Evolutionary conservation across 768 basidiomycete genomes (phyloP).

Genomic region (Paxillus rubicundulus): DNA sequence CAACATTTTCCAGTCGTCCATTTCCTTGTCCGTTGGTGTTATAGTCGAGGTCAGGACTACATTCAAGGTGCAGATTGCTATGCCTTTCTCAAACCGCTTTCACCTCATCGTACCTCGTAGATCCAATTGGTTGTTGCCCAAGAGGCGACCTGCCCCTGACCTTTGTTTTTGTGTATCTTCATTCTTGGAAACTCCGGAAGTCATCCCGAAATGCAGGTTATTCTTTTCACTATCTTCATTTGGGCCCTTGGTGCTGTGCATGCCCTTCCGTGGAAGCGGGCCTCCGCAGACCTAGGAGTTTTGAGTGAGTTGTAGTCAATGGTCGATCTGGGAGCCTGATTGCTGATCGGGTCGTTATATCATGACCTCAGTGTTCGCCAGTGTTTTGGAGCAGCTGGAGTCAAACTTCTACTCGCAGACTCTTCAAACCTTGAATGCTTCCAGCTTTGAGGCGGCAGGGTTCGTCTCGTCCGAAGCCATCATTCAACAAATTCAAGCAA

Average conservation of each 20-base stretch:
- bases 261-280: constrained; percentile 10
- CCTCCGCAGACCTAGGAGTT: constrained; percentile 39
- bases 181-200: constrained; percentile 25
- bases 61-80: background rate
- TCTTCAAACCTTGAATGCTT: constrained; percentile 57
- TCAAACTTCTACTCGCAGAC: constrained; percentile 66
- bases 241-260: constrained; percentile 1
- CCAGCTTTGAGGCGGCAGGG: constrained; percentile 65
- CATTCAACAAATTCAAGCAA: constrained; percentile 58
- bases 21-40: background rate
- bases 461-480: constrained; percentile 54
- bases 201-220: constrained; percentile 5
- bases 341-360: background rate
- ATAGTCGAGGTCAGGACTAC: constrained; percentile 2
- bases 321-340: background rate
- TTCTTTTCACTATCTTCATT: background rate
- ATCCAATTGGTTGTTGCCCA: background rate
- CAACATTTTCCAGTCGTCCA: background rate
- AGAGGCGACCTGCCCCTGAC: constrained; percentile 48
- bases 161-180: constrained; percentile 29
- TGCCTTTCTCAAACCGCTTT: background rate
- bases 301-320: constrained; percentile 46
- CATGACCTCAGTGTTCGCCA: constrained; percentile 58
- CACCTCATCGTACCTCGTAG: background rate
- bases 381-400: constrained; percentile 74